Percentiles rank a stretch among this genome's conserved stretches.
phyloP scores from a whole-genome alignment of 805 yeast genomes.

The Jamesozyma gamospora region DNA sequence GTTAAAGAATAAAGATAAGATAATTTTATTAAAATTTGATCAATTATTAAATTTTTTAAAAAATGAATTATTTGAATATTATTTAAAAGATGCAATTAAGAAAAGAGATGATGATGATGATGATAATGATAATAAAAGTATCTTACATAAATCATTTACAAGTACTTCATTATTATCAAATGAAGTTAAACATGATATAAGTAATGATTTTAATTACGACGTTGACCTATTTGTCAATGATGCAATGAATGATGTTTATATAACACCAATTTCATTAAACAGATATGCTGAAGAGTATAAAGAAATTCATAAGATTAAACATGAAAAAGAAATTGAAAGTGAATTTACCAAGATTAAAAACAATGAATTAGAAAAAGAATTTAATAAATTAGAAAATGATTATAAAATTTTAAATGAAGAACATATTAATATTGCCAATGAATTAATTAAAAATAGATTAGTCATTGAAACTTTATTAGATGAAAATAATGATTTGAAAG shows the following conservation, averaged over 20 bases:
- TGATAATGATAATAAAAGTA: conserved; percentile 9
- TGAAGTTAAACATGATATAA: conserved; percentile 1
- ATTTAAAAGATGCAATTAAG: conserved; percentile 16
- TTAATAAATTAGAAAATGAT: conserved; percentile 60
- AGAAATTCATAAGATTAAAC: conserved; percentile 60
- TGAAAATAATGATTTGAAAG: conserved; percentile 54
- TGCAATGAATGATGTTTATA: conserved; percentile 54
- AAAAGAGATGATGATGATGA: background rate
- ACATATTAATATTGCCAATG: conserved; percentile 80
- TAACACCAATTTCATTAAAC: conserved; percentile 62
- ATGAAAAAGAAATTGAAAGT: conserved; percentile 50
- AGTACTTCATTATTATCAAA: background rate
- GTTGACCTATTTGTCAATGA: conserved; percentile 70
- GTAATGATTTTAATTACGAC: conserved; percentile 36
- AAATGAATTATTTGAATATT: conserved; percentile 65
- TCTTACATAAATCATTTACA: conserved; percentile 5
- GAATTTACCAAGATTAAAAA: conserved; percentile 58
- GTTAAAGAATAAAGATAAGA: conserved; percentile 50
- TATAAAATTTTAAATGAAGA: conserved; percentile 65
- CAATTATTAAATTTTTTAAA: conserved; percentile 66
- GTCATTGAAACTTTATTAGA: conserved; percentile 64
- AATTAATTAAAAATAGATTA: conserved; percentile 71
- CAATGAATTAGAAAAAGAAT: conserved; percentile 62
- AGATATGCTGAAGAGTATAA: conserved; percentile 67
- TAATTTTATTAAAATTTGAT: conserved; percentile 64